A percentile compares a stretch with the other conserved stretches of the same genome.
Conservation (phyloP, 495 filamentous ascomycete genomes). For the Annulohypoxylon stygium region DNA sequence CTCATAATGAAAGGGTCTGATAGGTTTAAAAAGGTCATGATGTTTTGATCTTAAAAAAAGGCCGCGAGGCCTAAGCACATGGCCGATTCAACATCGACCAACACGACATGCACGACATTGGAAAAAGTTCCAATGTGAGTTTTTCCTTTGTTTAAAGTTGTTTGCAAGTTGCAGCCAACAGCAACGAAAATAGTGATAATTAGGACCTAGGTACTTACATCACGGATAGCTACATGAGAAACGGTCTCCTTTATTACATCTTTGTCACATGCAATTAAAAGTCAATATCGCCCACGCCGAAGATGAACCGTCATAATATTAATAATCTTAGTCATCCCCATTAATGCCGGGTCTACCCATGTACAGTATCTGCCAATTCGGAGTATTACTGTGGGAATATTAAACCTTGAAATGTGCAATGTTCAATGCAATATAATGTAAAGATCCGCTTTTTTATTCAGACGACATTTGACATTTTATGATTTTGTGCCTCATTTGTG, state of each 20-base stretch:
- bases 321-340: not conserved
- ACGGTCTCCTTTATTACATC: not conserved
- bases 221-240: constrained; percentile 28
- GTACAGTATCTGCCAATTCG: too few species aligned
- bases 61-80: constrained; percentile 7
- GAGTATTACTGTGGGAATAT: not conserved
- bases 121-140: not conserved
- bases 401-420: not conserved
- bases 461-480: constrained; percentile 41
- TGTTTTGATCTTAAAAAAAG: constrained; percentile 6
- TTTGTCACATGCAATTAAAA: constrained; percentile 13
- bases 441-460: constrained; percentile 40
- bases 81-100: constrained; percentile 21
- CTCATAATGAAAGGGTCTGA: not conserved
- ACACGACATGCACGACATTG: not conserved
- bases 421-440: not conserved
- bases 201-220: constrained; percentile 1
- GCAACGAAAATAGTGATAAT: not conserved
- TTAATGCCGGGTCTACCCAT: not conserved
- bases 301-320: constrained; percentile 2
- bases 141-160: not conserved
- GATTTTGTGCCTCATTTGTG: constrained; percentile 18
- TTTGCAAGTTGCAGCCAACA: not conserved
- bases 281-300: constrained; percentile 11
- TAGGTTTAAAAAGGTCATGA: not conserved